A percentile compares a stretch with the other conserved stretches of the same genome.
Evolutionary conservation across 1,284 basidiomycete genomes (phyloP).

Genomic region (Heterobasidion parviporum): DNA sequence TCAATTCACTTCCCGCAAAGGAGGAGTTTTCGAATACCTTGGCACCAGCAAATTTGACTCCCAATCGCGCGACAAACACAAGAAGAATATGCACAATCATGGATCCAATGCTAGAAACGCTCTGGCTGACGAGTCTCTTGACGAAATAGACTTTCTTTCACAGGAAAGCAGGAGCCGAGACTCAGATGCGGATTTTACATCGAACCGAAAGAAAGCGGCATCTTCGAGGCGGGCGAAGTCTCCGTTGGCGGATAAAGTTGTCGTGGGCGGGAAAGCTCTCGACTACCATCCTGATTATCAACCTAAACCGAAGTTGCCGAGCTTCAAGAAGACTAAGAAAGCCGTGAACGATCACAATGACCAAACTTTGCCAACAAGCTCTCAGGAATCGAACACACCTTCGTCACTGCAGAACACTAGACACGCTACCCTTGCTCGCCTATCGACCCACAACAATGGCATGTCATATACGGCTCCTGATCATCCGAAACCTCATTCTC

Average conservation of each 20-base stretch:
- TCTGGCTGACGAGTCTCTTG: not conserved
- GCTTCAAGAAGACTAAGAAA: constrained; percentile 3
- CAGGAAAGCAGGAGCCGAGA: not conserved
- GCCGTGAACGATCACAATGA: not conserved
- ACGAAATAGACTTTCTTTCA: constrained; percentile 3
- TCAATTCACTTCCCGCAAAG: not conserved
- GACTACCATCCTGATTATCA: not conserved
- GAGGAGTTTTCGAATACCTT: not conserved
- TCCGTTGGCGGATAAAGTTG: not conserved
- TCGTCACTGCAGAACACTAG: not conserved
- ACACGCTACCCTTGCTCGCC: not conserved
- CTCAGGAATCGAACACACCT: no score
- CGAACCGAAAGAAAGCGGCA: not conserved
- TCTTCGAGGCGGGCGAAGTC: not conserved
- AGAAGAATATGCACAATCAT: not conserved
- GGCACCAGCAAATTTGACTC: not conserved
- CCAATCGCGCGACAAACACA: not conserved
- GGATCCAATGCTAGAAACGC: not conserved
- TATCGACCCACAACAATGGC: not conserved
- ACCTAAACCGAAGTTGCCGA: not conserved
- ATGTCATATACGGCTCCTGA: not conserved
- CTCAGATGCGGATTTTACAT: not conserved
- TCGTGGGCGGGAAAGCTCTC: not conserved
- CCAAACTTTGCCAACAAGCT: no score
- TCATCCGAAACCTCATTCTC: not conserved